These are phyloP conservation scores for Pseudocercospora vitis DNA, from an alignment of 2,329 filamentous ascomycete genomes.

Conservation along the genomic window DNA sequence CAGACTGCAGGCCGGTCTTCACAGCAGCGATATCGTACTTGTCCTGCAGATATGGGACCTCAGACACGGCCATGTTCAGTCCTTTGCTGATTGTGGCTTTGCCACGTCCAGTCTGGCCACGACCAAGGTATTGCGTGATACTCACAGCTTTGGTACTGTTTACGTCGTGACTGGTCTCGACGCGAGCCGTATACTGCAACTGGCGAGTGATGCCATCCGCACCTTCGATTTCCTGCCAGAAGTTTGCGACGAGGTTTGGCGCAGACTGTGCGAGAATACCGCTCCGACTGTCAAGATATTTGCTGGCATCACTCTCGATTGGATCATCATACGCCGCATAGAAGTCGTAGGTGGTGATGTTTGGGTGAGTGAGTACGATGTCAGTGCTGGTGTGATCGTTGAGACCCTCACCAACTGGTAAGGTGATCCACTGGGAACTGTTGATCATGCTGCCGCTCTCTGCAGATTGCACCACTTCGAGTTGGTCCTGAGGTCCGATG, in stretches of 20 bases:
- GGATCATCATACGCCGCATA: conserved; percentile 58
- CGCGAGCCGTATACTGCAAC: conserved; percentile 66
- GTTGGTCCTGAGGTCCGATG: conserved; percentile 58
- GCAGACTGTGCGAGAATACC: conserved; percentile 65
- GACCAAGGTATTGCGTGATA: conserved; percentile 60
- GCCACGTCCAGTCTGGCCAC: conserved; percentile 62
- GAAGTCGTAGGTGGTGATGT: conserved; percentile 63
- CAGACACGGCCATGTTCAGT: conserved; percentile 60
- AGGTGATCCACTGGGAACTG: conserved; percentile 50
- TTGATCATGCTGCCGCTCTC: conserved; percentile 48
- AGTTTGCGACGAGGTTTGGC: conserved; percentile 64
- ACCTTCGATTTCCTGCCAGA: conserved; percentile 59
- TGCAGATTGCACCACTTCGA: conserved; percentile 51
- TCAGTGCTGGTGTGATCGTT: conserved; percentile 60
- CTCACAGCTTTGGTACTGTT: conserved; percentile 43
- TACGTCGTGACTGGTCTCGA: conserved; percentile 56
- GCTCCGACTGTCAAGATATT: conserved; percentile 50
- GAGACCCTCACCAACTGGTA: conserved; percentile 54
- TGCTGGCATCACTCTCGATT: conserved; percentile 42
- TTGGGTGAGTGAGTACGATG: conserved; percentile 53
- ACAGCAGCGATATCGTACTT: conserved; percentile 62
- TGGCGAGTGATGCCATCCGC: conserved; percentile 62
- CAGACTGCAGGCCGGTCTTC: conserved; percentile 62
- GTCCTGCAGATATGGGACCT: conserved; percentile 59
- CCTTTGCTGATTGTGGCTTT: conserved; percentile 60